Evolutionary conservation across 331 rosid species (phyloP), one percentile per base, ranked within the genome.

Genomic region (Acacia concinna): DNA sequence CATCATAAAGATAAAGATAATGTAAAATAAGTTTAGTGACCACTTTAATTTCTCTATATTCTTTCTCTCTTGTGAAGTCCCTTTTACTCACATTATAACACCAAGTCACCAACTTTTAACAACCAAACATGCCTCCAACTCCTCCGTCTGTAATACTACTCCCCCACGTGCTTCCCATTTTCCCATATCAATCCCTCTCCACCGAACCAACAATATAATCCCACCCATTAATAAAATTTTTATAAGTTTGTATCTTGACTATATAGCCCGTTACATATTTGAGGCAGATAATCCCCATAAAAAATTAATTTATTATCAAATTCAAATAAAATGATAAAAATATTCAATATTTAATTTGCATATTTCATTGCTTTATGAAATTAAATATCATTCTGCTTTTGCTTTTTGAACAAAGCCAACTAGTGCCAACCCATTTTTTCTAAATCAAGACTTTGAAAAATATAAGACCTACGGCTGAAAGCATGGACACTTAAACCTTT

Each of bases 71-170:
- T n/a, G n/a, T n/a, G n/a, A n/a, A n/a, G n/a, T n/a, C n/a, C n/a
- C n/a, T n/a, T n/a, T n/a, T n/a, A n/a, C n/a, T n/a, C n/a, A n/a
- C n/a, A n/a, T n/a, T n/a, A n/a, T n/a, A n/a, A n/a, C n/a, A n/a
- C n/a, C n/a, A n/a, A n/a, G n/a, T n/a, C n/a, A n/a, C 11, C 41
- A 38, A 38, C 8, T 1, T 6, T 49, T 49, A 51, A 6, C 59
- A 20, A 84, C 68, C 74, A 81, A 79, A 84, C 86, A 81, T 79
- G 80, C 81, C 73, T 67, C 73, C 79, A 78, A 65, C 80, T 71
- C 76, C 67, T n/a, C 13, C n/a, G n/a, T 2, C 8, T 21, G 25
- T 54, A 2, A 54, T 8, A 54, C 12, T 10, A 2, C 30, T 9
- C 28, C 2, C 1, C 62, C 62, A 8, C 28, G 62, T 21, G 62